Percentiles rank a stretch among this genome's conserved stretches.
phyloP scores from a whole-genome alignment of 441 rosid genomes.

The Pelargonium australe region DNA sequence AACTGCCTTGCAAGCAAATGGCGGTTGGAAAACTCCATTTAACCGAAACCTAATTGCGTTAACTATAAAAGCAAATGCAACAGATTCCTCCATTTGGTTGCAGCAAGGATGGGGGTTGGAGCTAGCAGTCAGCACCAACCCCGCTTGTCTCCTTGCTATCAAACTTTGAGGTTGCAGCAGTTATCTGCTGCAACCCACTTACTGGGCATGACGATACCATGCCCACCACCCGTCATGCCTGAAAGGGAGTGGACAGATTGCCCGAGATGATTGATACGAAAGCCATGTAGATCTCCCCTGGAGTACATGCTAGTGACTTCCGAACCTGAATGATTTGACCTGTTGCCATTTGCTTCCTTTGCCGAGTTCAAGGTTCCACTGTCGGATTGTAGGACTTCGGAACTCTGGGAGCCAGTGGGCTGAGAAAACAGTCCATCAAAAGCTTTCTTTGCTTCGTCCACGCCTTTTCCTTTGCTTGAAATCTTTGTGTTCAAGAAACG shows the following conservation, averaged over 20 bases:
- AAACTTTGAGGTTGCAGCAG: constrained; percentile 50
- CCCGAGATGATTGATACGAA: constrained; percentile 23
- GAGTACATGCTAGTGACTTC: constrained; percentile 73
- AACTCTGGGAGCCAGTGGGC: constrained; percentile 59
- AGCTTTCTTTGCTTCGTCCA: constrained; percentile 29
- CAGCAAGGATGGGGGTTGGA: constrained; percentile 20
- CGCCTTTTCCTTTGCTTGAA: constrained; percentile 21
- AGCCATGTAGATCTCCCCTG: constrained; percentile 22
- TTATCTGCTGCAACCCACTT: constrained; percentile 56
- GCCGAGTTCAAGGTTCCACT: constrained; percentile 49
- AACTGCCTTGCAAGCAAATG: constrained; percentile 72
- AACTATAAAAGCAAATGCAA: constrained; percentile 10
- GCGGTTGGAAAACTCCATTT: constrained; percentile 22
- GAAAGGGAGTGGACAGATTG: constrained; percentile 41
- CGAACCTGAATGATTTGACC: constrained; percentile 44
- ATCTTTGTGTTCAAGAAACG: constrained; percentile 70
- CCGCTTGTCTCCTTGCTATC: constrained; percentile 25
- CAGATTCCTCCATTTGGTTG: constrained; percentile 34
- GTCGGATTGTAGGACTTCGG: constrained; percentile 69
- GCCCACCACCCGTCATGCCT: constrained; percentile 36
- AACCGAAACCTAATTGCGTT: constrained; percentile 18
- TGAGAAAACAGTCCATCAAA: constrained; percentile 21
- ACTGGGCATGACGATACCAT: constrained; percentile 39
- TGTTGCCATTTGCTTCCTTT: constrained; percentile 33
- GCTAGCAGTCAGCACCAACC: constrained; percentile 18